A percentile compares a stretch with the other conserved stretches of the same genome.
Evolutionary conservation across 768 basidiomycete species (phyloP).

Genomic region (Termitomyces sp.): DNA sequence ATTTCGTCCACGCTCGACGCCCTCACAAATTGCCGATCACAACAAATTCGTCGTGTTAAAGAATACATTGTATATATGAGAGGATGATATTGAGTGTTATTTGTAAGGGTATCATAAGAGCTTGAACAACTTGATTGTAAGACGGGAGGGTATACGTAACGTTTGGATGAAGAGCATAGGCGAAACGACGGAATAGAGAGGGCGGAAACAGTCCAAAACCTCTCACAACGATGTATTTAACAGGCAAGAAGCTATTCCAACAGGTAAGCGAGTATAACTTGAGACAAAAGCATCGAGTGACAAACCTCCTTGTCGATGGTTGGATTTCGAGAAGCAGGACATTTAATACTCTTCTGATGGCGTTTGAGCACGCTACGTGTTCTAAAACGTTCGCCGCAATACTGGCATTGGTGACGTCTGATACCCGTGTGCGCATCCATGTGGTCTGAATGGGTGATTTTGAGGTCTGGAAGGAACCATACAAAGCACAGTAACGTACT

Average conservation of each 20-base stretch:
- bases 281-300: background rate
- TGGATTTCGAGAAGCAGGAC: slow-evolving; percentile 5
- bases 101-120: background rate
- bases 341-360: slow-evolving; percentile 15
- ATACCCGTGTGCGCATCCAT: slow-evolving; percentile 11
- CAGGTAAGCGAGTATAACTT: background rate
- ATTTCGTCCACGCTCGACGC: background rate
- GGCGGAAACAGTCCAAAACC: background rate
- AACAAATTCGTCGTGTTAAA: background rate
- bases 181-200: background rate
- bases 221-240: background rate
- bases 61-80: background rate
- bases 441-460: slow-evolving; percentile 5
- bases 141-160: background rate
- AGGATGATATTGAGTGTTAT: background rate
- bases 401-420: slow-evolving; percentile 11
- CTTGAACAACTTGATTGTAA: background rate
- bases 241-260: background rate
- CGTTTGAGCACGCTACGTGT: slow-evolving; percentile 17
- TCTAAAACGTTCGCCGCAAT: slow-evolving; percentile 13
- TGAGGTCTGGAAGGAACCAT: background rate
- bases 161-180: background rate
- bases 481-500: slow-evolving; percentile 6
- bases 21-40: background rate
- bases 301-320: slow-evolving; percentile 1